Base-by-base conservation (phyloP, 1,284 basidiomycete species). In the Pseudozyma sp. region DNA sequence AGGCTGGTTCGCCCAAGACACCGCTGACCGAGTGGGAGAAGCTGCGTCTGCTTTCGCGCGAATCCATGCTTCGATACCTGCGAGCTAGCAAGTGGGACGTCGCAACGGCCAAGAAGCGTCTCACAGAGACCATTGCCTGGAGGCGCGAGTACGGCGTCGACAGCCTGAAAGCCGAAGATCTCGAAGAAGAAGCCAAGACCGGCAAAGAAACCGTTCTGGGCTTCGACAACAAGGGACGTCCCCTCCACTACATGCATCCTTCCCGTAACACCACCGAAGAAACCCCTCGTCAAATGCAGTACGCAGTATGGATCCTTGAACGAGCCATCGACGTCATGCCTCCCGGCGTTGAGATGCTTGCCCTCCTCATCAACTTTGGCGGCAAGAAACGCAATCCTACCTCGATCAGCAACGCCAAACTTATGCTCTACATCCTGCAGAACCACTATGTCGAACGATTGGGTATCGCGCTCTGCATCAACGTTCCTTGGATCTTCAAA, bases 241-340 rank as follows among this genome's bases (percentile, higher is more conserved):
- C 86, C 3, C 77, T 86, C 14, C 77, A 86, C 54, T 86, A 86
- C 79, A 86, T 86, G 86, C 82, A 83, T 38, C 85, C 85, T 3
- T 79, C 81, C n/a, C 72, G 82, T 49, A 83, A 84, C 70, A 81
- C 79, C 53, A 78, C 74, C 38, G 63, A 79, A 34, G 80, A 82
- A 52, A 79, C 82, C 4, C 83, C 82, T 0, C 45, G 77, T 16
- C 86, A 86, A 68, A 86, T 86, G 76, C 79, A 83, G 42, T 86
- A 81, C 47, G 85, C 86, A 36, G 85, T 87, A 4, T 87, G 85
- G 85, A 82, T 83, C 59, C 76, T 86, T 19, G 86, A 86, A 66
- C 70, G 80, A 13, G 76, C 80, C 44, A 83, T 86, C 59, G 85
- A 85, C 64, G 61, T 86, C 52, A 85, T 85, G 84, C 83, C 84